phyloP scores from a whole-genome alignment of 345 rosid genomes.

The Eucalyptus sp. region DNA sequence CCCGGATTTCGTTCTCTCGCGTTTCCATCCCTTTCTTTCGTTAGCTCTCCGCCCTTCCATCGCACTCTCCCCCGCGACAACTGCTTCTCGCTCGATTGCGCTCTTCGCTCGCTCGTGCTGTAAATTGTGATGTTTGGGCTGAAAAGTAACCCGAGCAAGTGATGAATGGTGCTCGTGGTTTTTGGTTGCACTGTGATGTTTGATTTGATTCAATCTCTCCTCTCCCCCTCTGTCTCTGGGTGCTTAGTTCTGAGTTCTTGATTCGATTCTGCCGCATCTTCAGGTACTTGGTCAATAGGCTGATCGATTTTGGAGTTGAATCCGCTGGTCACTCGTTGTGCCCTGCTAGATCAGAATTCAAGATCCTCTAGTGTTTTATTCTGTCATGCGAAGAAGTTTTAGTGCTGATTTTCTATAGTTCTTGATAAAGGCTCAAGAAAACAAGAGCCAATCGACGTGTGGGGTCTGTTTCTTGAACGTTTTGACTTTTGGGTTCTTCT shows the following conservation, averaged over 20 bases:
- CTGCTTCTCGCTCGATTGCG: rapidly evolving
- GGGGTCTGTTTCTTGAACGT: neutral
- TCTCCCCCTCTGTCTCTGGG: neutral
- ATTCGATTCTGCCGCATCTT: neutral
- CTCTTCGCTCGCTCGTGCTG: no score
- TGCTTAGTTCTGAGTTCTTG: neutral
- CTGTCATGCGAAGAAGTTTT: neutral
- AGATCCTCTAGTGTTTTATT: neutral
- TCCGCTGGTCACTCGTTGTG: neutral
- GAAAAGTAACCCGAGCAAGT: no score
- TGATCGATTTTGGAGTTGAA: neutral
- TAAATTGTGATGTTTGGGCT: no score
- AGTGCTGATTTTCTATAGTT: neutral
- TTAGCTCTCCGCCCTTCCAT: no score
- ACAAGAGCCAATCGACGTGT: neutral
- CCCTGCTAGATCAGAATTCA: neutral
- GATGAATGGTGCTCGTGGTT: no score
- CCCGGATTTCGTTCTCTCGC: no score
- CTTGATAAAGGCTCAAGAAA: neutral
- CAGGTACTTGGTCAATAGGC: neutral
- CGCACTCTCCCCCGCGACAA: no score
- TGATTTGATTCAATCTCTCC: no score
- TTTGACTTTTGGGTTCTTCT: neutral
- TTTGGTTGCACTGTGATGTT: no score
- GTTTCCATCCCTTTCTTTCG: no score